phyloP scores from a whole-genome alignment of 1,284 basidiomycete genomes.

The Heterobasidion irregulare region DNA sequence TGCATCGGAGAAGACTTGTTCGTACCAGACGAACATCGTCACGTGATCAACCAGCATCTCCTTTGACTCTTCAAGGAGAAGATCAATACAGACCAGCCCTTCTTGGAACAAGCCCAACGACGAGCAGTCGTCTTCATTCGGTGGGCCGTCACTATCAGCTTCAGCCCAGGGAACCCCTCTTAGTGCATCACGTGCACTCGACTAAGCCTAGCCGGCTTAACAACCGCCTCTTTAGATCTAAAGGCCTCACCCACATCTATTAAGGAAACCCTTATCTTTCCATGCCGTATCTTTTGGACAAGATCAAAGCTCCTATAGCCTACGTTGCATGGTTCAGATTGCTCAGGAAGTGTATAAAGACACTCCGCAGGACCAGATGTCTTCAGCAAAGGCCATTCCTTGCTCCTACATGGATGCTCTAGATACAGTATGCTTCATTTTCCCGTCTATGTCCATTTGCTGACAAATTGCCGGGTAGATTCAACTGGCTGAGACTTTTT shows the following conservation, averaged over 20 bases:
- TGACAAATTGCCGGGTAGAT: slow-evolving; percentile 29
- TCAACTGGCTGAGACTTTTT: slow-evolving; percentile 48
- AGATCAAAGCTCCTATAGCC: not conserved
- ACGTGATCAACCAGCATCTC: too few relatives aligned
- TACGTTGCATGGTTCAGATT: slow-evolving; percentile 46
- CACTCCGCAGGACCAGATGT: slow-evolving; percentile 35
- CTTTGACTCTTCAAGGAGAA: too few relatives aligned
- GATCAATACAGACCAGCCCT: too few relatives aligned
- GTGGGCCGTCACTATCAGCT: too few relatives aligned
- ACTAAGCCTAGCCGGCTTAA: too few relatives aligned
- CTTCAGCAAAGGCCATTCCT: slow-evolving; percentile 24
- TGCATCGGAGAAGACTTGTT: too few relatives aligned
- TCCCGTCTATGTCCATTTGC: not conserved
- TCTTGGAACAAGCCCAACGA: too few relatives aligned
- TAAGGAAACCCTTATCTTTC: not conserved
- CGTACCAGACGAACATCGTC: too few relatives aligned
- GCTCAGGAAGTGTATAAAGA: slow-evolving; percentile 38
- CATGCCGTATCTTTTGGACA: not conserved
- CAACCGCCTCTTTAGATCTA: too few relatives aligned
- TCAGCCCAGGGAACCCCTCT: too few relatives aligned
- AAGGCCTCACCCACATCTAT: not conserved
- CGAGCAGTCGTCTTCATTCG: too few relatives aligned
- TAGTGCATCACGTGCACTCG: too few relatives aligned
- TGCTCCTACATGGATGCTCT: slow-evolving; percentile 48
- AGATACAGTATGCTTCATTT: slow-evolving; percentile 35